Evolutionary conservation across 495 filamentous ascomycete species (phyloP).

Genomic region (Evernia prunastri): DNA sequence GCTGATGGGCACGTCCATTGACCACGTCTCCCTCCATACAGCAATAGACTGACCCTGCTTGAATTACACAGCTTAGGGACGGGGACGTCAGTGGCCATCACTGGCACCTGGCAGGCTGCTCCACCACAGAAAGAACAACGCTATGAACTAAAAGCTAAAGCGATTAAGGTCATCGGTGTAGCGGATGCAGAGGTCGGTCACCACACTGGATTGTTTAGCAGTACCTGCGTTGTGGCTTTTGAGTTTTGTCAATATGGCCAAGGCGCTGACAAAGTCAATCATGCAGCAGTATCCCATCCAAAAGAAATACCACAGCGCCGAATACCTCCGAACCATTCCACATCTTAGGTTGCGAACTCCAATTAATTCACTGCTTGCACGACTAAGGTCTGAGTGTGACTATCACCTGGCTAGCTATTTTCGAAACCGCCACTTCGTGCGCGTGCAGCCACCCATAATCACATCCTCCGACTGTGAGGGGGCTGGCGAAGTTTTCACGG

Average conservation of each 20-base stretch:
- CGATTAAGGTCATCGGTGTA: slow-evolving; percentile 63
- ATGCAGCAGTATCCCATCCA: slow-evolving; percentile 79
- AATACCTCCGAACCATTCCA: slow-evolving; percentile 82
- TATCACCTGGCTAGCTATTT: slow-evolving; percentile 67
- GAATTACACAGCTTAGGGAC: slow-evolving; percentile 57
- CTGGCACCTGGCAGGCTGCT: slow-evolving; percentile 72
- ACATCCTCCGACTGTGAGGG: slow-evolving; percentile 98
- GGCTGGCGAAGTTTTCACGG: slow-evolving; percentile 87
- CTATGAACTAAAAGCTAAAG: slow-evolving; percentile 69
- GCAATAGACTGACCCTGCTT: slow-evolving; percentile 13
- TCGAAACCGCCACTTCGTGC: slow-evolving; percentile 58
- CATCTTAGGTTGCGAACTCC: slow-evolving; percentile 84
- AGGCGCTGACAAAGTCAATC: slow-evolving; percentile 20
- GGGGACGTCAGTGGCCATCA: slow-evolving; percentile 72
- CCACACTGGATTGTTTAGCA: background rate
- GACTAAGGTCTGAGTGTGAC: slow-evolving; percentile 79
- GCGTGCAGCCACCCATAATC: slow-evolving; percentile 87
- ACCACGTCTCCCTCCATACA: slow-evolving; percentile 15
- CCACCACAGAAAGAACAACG: slow-evolving; percentile 60
- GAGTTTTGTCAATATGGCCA: background rate
- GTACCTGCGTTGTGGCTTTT: slow-evolving; percentile 4
- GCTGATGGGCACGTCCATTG: slow-evolving; percentile 62
- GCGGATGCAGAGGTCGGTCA: slow-evolving; percentile 69
- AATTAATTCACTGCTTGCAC: slow-evolving; percentile 70
- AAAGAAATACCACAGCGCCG: slow-evolving; percentile 85